These are phyloP conservation scores for Phanerodontia chrysosporium DNA, from an alignment of 768 basidiomycete genomes.

Conservation along the genomic window DNA sequence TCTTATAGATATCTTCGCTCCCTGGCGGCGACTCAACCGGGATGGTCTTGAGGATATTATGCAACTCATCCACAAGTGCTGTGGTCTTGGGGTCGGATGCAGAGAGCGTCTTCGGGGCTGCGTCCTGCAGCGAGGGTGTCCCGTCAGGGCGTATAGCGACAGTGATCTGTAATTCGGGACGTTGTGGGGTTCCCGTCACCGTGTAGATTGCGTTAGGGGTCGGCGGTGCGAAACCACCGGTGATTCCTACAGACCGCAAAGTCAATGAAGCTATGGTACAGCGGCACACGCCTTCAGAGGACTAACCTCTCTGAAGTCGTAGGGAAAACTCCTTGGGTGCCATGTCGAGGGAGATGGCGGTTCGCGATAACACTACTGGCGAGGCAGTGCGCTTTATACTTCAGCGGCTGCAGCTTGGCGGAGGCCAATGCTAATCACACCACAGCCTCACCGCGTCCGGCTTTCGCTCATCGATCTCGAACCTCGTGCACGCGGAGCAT, in stretches of 20 bases:
- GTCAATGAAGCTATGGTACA: too few relatives aligned
- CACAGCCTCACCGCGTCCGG: not conserved
- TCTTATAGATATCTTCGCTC: conserved; percentile 69
- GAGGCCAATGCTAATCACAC: not conserved
- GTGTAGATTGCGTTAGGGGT: conserved; percentile 52
- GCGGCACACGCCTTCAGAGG: not conserved
- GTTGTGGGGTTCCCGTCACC: conserved; percentile 38
- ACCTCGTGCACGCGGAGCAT: not conserved
- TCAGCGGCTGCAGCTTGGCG: not conserved
- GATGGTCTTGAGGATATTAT: conserved; percentile 52
- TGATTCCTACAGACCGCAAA: conserved; percentile 50
- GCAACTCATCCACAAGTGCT: conserved; percentile 52
- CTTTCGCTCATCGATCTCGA: not conserved
- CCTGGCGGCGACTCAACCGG: conserved; percentile 55
- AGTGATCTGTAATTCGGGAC: conserved; percentile 39
- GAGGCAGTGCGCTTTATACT: not conserved
- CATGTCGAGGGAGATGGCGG: conserved; percentile 30
- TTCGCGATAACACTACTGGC: not conserved
- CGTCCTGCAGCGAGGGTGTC: conserved; percentile 36
- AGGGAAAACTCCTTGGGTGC: conserved; percentile 50
- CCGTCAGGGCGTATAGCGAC: conserved; percentile 47
- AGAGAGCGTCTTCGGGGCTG: conserved; percentile 39
- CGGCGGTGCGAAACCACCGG: conserved; percentile 72
- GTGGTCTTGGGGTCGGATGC: conserved; percentile 29
- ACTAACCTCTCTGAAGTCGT: conserved; percentile 57